Evolutionary conservation across 495 filamentous ascomycete genomes (phyloP).

Genomic region (Trichoderma erinaceum): DNA sequence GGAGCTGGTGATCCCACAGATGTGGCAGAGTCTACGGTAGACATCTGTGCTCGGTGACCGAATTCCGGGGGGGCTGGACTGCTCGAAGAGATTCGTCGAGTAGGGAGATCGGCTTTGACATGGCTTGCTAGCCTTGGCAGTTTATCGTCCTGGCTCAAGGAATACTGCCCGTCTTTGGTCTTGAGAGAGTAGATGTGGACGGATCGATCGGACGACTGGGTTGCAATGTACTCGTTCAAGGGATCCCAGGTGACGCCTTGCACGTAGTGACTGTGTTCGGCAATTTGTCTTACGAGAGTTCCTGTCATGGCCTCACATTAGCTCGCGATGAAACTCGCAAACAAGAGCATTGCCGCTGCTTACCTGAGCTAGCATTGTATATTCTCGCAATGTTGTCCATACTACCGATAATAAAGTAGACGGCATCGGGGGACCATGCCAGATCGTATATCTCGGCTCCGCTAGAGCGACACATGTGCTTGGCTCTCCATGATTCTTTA

Average conservation of each 20-base stretch:
- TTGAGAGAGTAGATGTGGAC: conserved; percentile 95
- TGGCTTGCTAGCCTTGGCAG: conserved; percentile 46
- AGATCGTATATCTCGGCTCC: conserved; percentile 96
- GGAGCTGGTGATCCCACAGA: conserved; percentile 74
- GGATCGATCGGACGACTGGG: conserved; percentile 94
- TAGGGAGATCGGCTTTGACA: conserved; percentile 84
- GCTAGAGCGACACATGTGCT: conserved; percentile 91
- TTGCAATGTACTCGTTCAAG: conserved; percentile 95
- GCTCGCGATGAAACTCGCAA: background rate
- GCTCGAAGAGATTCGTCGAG: conserved; percentile 79
- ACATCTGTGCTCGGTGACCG: conserved; percentile 49
- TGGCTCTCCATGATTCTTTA: conserved; percentile 94
- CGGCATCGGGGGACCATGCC: conserved; percentile 94
- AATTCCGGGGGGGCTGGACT: conserved; percentile 90
- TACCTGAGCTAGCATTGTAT: conserved; percentile 91
- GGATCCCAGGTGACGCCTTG: conserved; percentile 99
- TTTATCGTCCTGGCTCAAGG: conserved; percentile 50
- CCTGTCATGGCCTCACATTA: conserved; percentile 43
- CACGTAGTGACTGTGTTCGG: conserved; percentile 98
- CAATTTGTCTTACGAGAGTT: conserved; percentile 88
- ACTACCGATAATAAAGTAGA: conserved; percentile 95
- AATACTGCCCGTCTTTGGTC: conserved; percentile 94
- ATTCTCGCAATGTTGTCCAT: conserved; percentile 99
- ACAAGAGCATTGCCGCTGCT: conserved; percentile 22
- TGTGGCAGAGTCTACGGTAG: conserved; percentile 44